Percentiles rank a stretch among this genome's conserved stretches.
Conservation (phyloP, 2,329 filamentous ascomycete species). For the Diaporthe citriasiana region DNA sequence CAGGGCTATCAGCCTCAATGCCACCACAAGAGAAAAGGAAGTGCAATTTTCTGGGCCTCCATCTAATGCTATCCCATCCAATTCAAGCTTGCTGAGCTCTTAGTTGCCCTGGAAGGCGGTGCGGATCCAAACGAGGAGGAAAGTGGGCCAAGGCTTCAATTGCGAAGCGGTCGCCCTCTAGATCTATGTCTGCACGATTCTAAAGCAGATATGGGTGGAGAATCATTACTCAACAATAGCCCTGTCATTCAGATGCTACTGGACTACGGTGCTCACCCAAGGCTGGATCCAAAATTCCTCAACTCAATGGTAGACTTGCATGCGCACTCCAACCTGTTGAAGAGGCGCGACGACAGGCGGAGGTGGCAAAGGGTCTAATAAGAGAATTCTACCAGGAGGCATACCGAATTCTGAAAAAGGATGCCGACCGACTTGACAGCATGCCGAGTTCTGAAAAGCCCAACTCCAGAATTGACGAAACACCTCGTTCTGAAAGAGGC, state of each 20-base stretch:
- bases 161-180: neutral
- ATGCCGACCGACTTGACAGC: too few relatives aligned
- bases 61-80: neutral
- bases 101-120: neutral
- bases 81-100: neutral
- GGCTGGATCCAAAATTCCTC: neutral
- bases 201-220: neutral
- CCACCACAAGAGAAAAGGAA: neutral
- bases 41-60: neutral
- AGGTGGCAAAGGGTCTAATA: too few relatives aligned
- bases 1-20: neutral
- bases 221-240: neutral
- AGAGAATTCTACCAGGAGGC: too few relatives aligned
- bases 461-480: too few relatives aligned
- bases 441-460: too few relatives aligned
- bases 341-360: too few relatives aligned
- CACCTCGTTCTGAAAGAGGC: too few relatives aligned
- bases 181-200: neutral
- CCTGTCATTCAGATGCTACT: neutral
- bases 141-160: neutral
- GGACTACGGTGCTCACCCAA: neutral
- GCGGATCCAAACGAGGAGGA: neutral
- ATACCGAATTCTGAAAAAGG: too few relatives aligned
- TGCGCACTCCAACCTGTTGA: too few relatives aligned
- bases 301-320: too few relatives aligned